Conservation (phyloP, 768 basidiomycete genomes). For the Termitomyces sp. region DNA sequence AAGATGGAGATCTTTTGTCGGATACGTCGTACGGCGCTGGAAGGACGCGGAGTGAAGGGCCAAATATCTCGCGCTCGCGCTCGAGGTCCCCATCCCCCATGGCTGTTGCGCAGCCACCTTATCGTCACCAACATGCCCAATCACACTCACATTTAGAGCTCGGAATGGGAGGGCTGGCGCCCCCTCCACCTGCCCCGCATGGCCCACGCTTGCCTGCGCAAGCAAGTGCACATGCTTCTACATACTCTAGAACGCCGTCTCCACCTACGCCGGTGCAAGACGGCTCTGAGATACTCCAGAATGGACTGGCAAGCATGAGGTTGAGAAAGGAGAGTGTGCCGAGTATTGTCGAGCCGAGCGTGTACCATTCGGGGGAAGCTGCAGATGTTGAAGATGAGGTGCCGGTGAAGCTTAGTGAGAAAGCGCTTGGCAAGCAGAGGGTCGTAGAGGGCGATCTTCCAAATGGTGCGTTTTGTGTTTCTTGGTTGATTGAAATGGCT, state of each 20-base stretch:
- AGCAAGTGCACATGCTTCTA: slow-evolving; percentile 17
- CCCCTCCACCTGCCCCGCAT: slow-evolving; percentile 63
- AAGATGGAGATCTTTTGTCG: slow-evolving; percentile 24
- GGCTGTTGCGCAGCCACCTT: slow-evolving; percentile 9
- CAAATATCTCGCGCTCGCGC: slow-evolving; percentile 40
- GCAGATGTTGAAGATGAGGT: slow-evolving; percentile 22
- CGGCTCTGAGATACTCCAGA: slow-evolving; percentile 13
- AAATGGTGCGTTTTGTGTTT: slow-evolving; percentile 34
- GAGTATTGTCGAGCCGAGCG: neutral
- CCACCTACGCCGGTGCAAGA: slow-evolving; percentile 41
- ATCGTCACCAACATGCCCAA: slow-evolving; percentile 22
- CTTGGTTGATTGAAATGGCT: neutral
- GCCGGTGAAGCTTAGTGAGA: slow-evolving; percentile 69
- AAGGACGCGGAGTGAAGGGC: slow-evolving; percentile 27
- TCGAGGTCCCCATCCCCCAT: slow-evolving; percentile 31
- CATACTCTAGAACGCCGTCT: slow-evolving; percentile 63
- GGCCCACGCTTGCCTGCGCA: slow-evolving; percentile 65
- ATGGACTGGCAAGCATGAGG: slow-evolving; percentile 14
- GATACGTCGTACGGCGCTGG: slow-evolving; percentile 18
- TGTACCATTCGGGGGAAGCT: neutral
- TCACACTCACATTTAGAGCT: slow-evolving; percentile 17
- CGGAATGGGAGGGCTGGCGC: slow-evolving; percentile 36
- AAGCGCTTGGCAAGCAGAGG: slow-evolving; percentile 82
- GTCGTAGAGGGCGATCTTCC: slow-evolving; percentile 46
- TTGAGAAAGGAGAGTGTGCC: slow-evolving; percentile 8